These are phyloP conservation scores for Polysphondylium violaceum DNA, from an alignment of 78 protist species.

Conservation along the genomic window DNA sequence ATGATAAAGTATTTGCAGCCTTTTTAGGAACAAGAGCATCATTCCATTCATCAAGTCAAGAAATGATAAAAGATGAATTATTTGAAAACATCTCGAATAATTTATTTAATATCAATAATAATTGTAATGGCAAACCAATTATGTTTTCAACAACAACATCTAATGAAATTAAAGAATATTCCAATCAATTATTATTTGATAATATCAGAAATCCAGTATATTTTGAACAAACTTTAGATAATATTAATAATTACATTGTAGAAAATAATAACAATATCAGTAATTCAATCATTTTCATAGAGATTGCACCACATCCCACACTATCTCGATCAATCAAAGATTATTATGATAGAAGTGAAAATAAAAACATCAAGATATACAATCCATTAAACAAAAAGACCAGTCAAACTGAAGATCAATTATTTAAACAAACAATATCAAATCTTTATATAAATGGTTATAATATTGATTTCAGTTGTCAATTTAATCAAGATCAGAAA, in stretches of 20 bases:
- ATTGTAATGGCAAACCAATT: not conserved
- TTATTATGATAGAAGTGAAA: not conserved
- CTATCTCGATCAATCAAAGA: constrained; percentile 14
- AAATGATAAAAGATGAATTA: not conserved
- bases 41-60: constrained; percentile 35
- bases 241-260: not conserved
- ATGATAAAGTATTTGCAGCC: not conserved
- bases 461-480: constrained; percentile 13
- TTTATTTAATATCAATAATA: not conserved
- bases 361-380: not conserved
- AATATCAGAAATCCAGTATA: constrained; percentile 2
- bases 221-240: not conserved
- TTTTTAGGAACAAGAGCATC: constrained; percentile 10
- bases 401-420: not conserved
- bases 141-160: constrained; percentile 20
- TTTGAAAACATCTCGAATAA: not conserved
- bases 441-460: not conserved
- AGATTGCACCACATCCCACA: constrained; percentile 68
- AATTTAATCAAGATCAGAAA: not conserved
- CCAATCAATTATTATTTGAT: not conserved
- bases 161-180: not conserved
- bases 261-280: not conserved
- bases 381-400: constrained; percentile 29
- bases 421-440: not conserved
- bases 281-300: constrained; percentile 30